Evolutionary conservation across 2,329 filamentous ascomycete species (phyloP), one percentile per base, ranked within the genome.

Genomic region (Fusarium transvaalense): DNA sequence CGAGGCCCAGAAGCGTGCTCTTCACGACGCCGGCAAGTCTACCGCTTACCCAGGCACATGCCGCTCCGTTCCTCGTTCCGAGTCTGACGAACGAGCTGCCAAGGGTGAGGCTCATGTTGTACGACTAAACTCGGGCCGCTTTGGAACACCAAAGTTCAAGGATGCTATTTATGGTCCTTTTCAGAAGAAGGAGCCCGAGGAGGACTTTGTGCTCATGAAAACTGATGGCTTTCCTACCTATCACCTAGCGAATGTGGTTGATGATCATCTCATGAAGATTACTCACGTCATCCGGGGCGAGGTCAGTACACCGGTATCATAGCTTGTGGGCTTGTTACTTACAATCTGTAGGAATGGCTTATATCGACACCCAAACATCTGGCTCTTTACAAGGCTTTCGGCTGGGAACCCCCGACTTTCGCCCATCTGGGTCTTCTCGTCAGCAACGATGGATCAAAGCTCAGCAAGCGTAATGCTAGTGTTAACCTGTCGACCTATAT

Each of bases 171-270:
- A 97, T 75, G 93, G 93, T 35, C 78, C 79, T 13, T 89, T 91
- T 69, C 81, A 84, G 80, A 85, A 86, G 76, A 80, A 81, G 74
- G 76, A 85, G 68, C 69, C 80, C 52, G 80, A 89, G 77, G 93
- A 96, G 70, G 94, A 98, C 75, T 95, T 94, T 21, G 92, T 99
- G 64, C 83, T 99, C 39, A 83, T 97, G 63, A 99, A 99, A 79
- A 91, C 90, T 1, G 96, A 99, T 76, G 94, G 94, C 0, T 92
- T 92, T 68, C 96, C 96, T 0, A 99, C 97, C 0, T 99, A 99
- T 76, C 96, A 99, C 78, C 90, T 99, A 64, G 96, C 96, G 6
- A 99, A 98, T 75, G 95, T 99, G 10, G 91, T 99, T 6, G 96
- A 99, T 76, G 96, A 99, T 75, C 93, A 97, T 78, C 84, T 91